Evolutionary conservation across 2,329 filamentous ascomycete species (phyloP), one percentile per base, ranked within the genome.

Genomic region (Nothophaeocryptopus gaeumannii): DNA sequence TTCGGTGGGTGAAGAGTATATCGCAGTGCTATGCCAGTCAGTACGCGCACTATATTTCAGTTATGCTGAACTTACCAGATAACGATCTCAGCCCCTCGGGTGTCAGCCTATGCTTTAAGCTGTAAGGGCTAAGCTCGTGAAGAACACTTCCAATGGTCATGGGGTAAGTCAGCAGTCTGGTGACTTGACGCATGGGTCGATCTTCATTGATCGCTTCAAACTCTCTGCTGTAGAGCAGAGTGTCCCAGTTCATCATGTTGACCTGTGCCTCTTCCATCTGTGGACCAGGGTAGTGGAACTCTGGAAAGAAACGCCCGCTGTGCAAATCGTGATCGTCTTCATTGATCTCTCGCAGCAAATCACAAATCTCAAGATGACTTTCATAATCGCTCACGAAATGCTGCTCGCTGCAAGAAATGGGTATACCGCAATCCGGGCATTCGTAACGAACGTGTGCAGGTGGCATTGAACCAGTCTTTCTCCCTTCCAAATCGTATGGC

Each of bases 171-270:
- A 99, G 75, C 59, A 99, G 78, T 58, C 90, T 83, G 1, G 93
- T 99, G 20, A 90, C 91, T 71, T 99, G 95, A 53, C 93, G 81
- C 84, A 99, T 87, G 63, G 84, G 86, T 51, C 92, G 82, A 67
- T 96, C 91, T 54, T 90, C 84, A 68, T 99, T 90, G 66, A 99
- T 84, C 5, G 95, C 95, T 58, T 86, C 81, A 63, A 93, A 97
- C 63, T 95, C 86, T 63, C 93, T 80, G 2, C 90, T 95, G 68
- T 96, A 99, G 65, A 99, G 76, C 62, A 95, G 89, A 0, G 93
- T 97, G 70, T 99, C 93, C 93, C 93, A 99, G 70, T 95, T 99
- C 37, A 87, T 95, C 87, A 99, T 91, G 72, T 99, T 99, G 59
- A 96, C 83, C 58, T 93, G 79, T 31, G 90, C 88, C 68, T 96